Percentiles rank a stretch among this genome's conserved stretches.
phyloP scores from a whole-genome alignment of 129 eudicot genomes.

The Erigeron canadensis region DNA sequence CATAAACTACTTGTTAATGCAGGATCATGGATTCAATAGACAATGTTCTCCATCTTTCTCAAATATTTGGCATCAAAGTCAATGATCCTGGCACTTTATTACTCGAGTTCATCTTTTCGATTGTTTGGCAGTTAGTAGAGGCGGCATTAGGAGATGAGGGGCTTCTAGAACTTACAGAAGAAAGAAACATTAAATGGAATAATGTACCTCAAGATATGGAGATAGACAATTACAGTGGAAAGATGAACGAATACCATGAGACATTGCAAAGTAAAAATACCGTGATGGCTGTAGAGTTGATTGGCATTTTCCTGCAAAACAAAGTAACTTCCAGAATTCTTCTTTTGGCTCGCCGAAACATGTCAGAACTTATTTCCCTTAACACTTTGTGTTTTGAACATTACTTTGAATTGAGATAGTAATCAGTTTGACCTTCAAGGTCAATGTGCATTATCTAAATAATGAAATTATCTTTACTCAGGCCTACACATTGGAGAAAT shows the following conservation, averaged over 20 bases:
- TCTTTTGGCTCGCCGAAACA: slow-evolving; percentile 80
- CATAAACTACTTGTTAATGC: slow-evolving; percentile 35
- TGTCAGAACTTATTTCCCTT: slow-evolving; percentile 60
- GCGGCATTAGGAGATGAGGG: slow-evolving; percentile 88
- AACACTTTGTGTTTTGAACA: not conserved
- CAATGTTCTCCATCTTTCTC: slow-evolving; percentile 58
- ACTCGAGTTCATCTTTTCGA: slow-evolving; percentile 55
- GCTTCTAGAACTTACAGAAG: slow-evolving; percentile 58
- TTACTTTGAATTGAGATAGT: not conserved
- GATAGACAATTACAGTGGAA: slow-evolving; percentile 48
- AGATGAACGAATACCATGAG: slow-evolving; percentile 49
- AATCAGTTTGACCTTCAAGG: slow-evolving; percentile 1
- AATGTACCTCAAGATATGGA: slow-evolving; percentile 66
- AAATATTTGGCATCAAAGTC: slow-evolving; percentile 52
- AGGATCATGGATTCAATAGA: slow-evolving; percentile 71
- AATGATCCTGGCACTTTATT: slow-evolving; percentile 58
- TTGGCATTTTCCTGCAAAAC: slow-evolving; percentile 74
- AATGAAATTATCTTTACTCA: slow-evolving; percentile 28
- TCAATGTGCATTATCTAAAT: slow-evolving; percentile 4
- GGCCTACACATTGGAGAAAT: slow-evolving; percentile 73
- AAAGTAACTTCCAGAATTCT: slow-evolving; percentile 82
- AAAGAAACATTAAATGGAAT: slow-evolving; percentile 55
- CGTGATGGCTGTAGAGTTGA: slow-evolving; percentile 60
- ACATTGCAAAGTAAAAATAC: slow-evolving; percentile 56
- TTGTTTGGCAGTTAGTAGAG: slow-evolving; percentile 87